These are phyloP conservation scores for Scedosporium dehoogii DNA, from an alignment of 2,329 filamentous ascomycete species.

Conservation along the genomic window DNA sequence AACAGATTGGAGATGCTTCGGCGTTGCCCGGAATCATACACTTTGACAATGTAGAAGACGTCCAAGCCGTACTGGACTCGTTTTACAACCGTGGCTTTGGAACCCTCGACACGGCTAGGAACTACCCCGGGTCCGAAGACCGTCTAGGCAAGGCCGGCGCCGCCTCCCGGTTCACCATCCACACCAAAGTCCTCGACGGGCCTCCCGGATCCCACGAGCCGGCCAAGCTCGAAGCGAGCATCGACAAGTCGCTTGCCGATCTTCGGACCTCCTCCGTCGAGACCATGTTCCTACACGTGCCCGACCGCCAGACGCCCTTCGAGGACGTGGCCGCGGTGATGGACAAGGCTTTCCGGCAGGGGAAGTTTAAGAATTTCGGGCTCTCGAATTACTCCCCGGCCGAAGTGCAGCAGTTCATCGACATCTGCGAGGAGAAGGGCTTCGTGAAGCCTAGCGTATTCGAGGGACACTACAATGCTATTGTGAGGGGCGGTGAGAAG, in stretches of 20 bases:
- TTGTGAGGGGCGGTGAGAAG: conserved; percentile 30
- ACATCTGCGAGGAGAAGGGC: conserved; percentile 29
- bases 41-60: conserved; percentile 10
- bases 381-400: conserved; percentile 33
- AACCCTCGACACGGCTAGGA: conserved; percentile 22
- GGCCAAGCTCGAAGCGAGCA: conserved; percentile 17
- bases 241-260: conserved; percentile 21
- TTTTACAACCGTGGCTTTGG: conserved; percentile 17
- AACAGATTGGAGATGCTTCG: not conserved
- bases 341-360: conserved; percentile 26
- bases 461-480: conserved; percentile 36
- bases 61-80: conserved; percentile 14
- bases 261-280: conserved; percentile 19
- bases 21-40: not conserved
- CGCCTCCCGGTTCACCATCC: conserved; percentile 20
- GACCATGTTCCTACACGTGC: conserved; percentile 32
- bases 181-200: conserved; percentile 22
- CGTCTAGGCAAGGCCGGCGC: conserved; percentile 19
- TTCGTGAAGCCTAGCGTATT: conserved; percentile 34
- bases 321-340: conserved; percentile 30
- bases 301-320: conserved; percentile 31
- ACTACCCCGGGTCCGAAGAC: conserved; percentile 23
- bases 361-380: conserved; percentile 34
- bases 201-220: conserved; percentile 18
- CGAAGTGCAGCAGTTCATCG: conserved; percentile 31